Evolutionary conservation across 768 basidiomycete species (phyloP), one percentile per base, ranked within the genome.

Genomic region (Hirschioporus abietinus): DNA sequence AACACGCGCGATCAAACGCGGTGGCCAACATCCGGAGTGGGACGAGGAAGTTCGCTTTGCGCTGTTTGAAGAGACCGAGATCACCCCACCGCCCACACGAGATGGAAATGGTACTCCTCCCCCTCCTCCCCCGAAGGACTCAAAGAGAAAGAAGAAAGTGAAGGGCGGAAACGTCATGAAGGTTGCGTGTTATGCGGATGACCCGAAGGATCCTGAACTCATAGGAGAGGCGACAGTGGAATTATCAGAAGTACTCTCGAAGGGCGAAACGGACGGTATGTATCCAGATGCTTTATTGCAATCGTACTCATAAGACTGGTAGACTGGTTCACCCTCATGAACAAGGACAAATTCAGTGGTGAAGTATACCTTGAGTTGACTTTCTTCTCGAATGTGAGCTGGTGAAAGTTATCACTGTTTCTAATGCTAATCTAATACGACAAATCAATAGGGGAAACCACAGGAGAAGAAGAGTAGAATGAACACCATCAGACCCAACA

Each of bases 1-100:
- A 64, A 99, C 96, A 5, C 93, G 91, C 76, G 88, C 94, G n/a
- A 90, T 98, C 76, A 96, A 93, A 75, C 90, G 94, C 34, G 97
- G 97, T 63, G 97, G 97, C 20, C 97, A 99, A 76, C 95, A 97
- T 76, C 97, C 97, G 6, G 95, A 95, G 78, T 99, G 97, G 96
- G 97, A 99, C 74, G 95, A 97, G 72, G 97, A 99, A 78, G 82
- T 99, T 73, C 89, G 97, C 58, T 99, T 98, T 77, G 88, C 90
- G 26, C 81, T 99, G 60, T 86, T 82, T 69, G 96, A 98, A 74
- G 93, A 94, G 69, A 77, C 80, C 35, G 82, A 85, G 34, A 86
- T 83, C 70, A 79, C 81, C n/a, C 76, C 81, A 58, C 79, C 82
- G 42, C 78, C 80, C 69, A 78, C 78, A 64, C 77, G 77, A 9